Conservation (phyloP, 805 yeast genomes). For the Torulaspora indica region DNA sequence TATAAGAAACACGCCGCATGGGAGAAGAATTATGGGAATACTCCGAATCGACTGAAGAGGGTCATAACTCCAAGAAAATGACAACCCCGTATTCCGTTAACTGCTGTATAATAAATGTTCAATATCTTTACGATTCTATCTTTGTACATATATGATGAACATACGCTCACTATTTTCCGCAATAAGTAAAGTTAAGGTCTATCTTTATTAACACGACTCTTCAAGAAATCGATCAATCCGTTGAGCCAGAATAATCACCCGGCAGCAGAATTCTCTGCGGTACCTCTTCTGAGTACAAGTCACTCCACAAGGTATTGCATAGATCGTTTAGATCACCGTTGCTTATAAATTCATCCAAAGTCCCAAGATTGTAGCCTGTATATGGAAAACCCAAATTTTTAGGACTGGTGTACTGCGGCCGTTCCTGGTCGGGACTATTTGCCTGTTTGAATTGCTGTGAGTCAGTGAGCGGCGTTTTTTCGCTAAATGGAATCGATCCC, state of each 20-base stretch:
- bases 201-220: neutral
- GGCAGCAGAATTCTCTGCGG: constrained; percentile 6
- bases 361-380: constrained; percentile 27
- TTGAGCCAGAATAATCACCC: neutral
- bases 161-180: neutral
- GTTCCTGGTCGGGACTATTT: neutral
- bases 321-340: constrained; percentile 30
- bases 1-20: constrained; percentile 88
- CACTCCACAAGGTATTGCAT: constrained; percentile 32
- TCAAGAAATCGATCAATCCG: neutral
- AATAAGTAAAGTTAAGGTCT: too few species aligned
- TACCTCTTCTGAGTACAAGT: constrained; percentile 12
- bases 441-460: neutral
- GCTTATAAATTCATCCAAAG: constrained; percentile 33
- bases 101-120: constrained; percentile 1
- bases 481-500: neutral
- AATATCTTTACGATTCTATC: neutral
- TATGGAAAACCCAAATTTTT: neutral
- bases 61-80: neutral
- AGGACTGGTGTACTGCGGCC: neutral
- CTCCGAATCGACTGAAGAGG: constrained; percentile 32
- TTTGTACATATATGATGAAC: neutral
- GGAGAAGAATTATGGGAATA: constrained; percentile 84
- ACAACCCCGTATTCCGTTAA: neutral
- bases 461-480: neutral